A percentile compares a stretch with the other conserved stretches of the same genome.
These are phyloP conservation scores for Malbranchea zuffiana DNA, from an alignment of 2,329 filamentous ascomycete species.

Conservation along the genomic window DNA sequence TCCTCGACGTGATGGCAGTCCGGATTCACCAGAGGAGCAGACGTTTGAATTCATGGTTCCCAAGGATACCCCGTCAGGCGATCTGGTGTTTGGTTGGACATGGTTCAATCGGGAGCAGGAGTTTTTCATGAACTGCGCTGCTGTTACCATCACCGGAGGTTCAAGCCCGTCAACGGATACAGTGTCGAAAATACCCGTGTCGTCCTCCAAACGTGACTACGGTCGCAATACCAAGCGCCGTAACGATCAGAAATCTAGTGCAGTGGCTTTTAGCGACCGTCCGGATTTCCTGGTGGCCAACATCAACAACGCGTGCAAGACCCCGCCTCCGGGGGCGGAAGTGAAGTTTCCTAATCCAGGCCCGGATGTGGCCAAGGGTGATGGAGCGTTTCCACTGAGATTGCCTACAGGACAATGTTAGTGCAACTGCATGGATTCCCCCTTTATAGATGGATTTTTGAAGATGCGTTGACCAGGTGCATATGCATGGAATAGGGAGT, in stretches of 20 bases:
- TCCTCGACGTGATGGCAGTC: conserved; percentile 32
- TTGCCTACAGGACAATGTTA: conserved; percentile 19
- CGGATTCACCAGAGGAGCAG: conserved; percentile 29
- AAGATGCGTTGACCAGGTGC: too few relatives aligned
- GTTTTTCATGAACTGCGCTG: conserved; percentile 37
- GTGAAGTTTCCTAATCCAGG: conserved; percentile 35
- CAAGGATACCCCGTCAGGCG: conserved; percentile 31
- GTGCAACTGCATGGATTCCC: too few relatives aligned
- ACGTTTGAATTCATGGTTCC: conserved; percentile 38
- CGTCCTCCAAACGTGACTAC: not conserved
- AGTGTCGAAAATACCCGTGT: not conserved
- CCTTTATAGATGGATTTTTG: too few relatives aligned
- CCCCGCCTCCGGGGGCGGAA: conserved; percentile 29
- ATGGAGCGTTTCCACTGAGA: conserved; percentile 36
- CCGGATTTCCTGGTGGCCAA: conserved; percentile 23
- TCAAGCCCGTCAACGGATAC: not conserved
- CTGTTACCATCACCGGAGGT: conserved; percentile 30
- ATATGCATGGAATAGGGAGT: too few relatives aligned
- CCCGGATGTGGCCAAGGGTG: conserved; percentile 34
- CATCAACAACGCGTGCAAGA: conserved; percentile 23
- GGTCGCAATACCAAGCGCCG: too few relatives aligned
- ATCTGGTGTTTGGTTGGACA: conserved; percentile 36
- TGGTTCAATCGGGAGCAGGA: conserved; percentile 41
- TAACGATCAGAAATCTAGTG: too few relatives aligned
- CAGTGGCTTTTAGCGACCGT: conserved; percentile 15